phyloP scores from a whole-genome alignment of 106 monocot species.

The Dendrobium catenatum region DNA sequence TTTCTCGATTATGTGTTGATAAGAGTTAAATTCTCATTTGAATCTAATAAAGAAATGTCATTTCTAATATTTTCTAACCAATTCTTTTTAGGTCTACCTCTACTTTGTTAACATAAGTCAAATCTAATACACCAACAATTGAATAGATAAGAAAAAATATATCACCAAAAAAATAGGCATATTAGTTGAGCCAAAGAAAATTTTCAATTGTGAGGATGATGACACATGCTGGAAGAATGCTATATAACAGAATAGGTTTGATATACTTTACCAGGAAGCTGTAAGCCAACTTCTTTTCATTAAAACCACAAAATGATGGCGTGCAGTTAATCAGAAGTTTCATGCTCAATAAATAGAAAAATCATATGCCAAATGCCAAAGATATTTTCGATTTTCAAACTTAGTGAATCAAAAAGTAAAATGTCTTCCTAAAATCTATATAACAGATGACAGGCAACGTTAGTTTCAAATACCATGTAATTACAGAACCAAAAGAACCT shows the following conservation, averaged over 20 bases:
- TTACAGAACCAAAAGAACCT: not conserved
- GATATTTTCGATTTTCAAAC: not conserved
- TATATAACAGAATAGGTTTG: not conserved
- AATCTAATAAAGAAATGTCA: too few species aligned
- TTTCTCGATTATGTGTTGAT: too few species aligned
- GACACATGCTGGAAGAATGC: not conserved
- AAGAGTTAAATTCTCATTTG: too few species aligned
- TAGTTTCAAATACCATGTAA: not conserved
- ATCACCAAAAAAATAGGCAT: not conserved
- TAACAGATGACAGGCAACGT: not conserved
- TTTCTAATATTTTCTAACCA: too few species aligned
- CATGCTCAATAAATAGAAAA: not conserved
- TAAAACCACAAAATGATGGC: not conserved
- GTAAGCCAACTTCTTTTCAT: not conserved
- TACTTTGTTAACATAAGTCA: too few species aligned
- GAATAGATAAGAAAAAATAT: not conserved
- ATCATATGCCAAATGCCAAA: not conserved
- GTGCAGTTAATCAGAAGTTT: not conserved
- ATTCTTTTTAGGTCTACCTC: too few species aligned
- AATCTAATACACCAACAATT: not conserved
- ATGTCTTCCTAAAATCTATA: not conserved
- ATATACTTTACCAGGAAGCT: not conserved
- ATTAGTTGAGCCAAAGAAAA: not conserved
- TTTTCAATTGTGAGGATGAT: conserved; percentile 4
- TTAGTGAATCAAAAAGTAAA: not conserved